Evolutionary conservation across 805 yeast species (phyloP), one percentile per base, ranked within the genome.

Genomic region (Ogataea neopini): DNA sequence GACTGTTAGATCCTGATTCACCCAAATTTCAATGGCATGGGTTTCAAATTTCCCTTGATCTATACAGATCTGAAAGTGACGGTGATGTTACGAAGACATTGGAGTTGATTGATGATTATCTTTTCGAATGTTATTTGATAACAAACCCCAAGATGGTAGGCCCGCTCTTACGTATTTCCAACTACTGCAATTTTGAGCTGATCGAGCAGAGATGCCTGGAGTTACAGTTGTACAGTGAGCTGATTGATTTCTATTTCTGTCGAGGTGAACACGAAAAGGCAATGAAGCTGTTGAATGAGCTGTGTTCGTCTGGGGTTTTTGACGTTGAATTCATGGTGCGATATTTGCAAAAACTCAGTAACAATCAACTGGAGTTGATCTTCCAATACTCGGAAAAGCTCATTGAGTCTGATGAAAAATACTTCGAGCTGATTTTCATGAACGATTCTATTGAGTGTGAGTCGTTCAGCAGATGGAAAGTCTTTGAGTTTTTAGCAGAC

Each of bases 201-300:
- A 96, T 88, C 1, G 78, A 79, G 41, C 63, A 67, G 9, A 74
- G 78, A 43, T 73, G 89, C 23, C 63, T 74, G 9, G 60, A 67
- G 3, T 69, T 74, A 6, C 68, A 72, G 2, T 75, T 79, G 59
- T 78, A 79, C 56, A 76, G 77, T 26, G 97, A 89, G 57, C 70
- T 91, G 35, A 75, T 88, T 7, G 96, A 87, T 58, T 91, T 88
- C 59, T 88, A 85, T 56, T 82, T 71, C 54, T 79, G 84, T n/a
- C 71, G 84, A 44, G 61, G 67, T 1, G 61, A 77, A 40, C 96
- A 89, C 64, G 68, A 70, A 6, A 80, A 83, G 43, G 95, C 97
- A 0, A 68, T 94, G 35, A 67, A 73, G 4, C 73, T 87, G 59
- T 68, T 92, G 15, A 66, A 70, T n/a, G 64, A 62, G 11, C 48